Evolutionary conservation across 495 filamentous ascomycete species (phyloP), one percentile per base, ranked within the genome.

Genomic region (Annulohypoxylon nitens): DNA sequence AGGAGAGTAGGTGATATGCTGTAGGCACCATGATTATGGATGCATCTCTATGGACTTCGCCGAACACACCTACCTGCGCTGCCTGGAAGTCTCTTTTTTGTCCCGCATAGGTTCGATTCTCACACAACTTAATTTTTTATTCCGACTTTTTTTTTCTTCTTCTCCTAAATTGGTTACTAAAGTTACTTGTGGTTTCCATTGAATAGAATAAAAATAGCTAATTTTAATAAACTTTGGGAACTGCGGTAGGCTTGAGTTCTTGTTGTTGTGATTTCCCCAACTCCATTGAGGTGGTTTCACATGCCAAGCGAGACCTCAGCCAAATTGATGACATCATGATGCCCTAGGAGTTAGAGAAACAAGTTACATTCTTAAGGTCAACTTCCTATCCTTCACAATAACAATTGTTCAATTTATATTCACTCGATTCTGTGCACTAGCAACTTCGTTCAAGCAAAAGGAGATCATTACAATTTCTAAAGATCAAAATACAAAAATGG

Each of bases 261-360:
- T 20, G 11, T 71, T 20, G 11, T 71, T 48, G 53, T 14, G 23
- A 30, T 36, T 65, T 61, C 53, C 74, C 18, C 63, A 69, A 47
- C 34, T 11, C 18, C 37, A 37, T 36, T 18, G 11, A 62, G 11
- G 4, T 64, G n/a, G 26, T 53, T 54, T 69, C 64, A 69, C 67
- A 74, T 70, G 67, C 20, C 39, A 63, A 53, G 67, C 57, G 26
- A 11, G 16, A 41, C 39, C 23, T 5, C 70, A 53, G 10, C 26
- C 3, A 33, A 53, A 72, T n/a, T 41, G 62, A 59, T 73, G 64
- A 64, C 61, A 67, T 73, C 73, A 75, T 67, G 51, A 70, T 36
- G 3, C 10, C 8, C 33, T n/a, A 41, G 30, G 11, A 3, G 3
- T 55, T 57, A 59, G 23, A 34, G 2, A 39, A 64, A 33, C 14